Conservation (phyloP, 768 basidiomycete genomes). For the Auricularia auricula-judae region DNA sequence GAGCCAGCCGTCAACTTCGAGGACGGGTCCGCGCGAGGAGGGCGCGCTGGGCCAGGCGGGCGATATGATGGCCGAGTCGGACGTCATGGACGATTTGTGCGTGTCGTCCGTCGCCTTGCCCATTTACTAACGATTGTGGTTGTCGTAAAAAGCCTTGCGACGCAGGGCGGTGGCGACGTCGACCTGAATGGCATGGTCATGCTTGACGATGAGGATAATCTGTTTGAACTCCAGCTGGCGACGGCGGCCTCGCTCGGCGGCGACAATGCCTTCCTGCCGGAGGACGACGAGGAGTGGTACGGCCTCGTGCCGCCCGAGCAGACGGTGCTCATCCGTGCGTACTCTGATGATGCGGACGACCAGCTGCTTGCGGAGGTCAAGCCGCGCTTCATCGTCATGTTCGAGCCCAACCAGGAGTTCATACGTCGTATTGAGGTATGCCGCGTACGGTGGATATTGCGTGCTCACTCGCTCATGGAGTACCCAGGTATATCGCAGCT, state of each 20-base stretch:
- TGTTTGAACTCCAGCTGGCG: background rate
- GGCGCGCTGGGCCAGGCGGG: slow-evolving; percentile 14
- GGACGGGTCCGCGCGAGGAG: background rate
- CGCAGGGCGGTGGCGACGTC: background rate
- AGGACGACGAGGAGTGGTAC: slow-evolving; percentile 56
- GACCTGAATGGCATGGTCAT: background rate
- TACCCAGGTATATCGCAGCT: slow-evolving; percentile 70
- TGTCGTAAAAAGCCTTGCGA: background rate
- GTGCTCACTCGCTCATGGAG: background rate
- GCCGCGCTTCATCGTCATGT: slow-evolving; percentile 91
- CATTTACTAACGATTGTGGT: background rate
- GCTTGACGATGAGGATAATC: background rate
- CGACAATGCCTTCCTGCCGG: slow-evolving; percentile 24
- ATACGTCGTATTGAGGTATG: slow-evolving; percentile 79
- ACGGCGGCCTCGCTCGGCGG: slow-evolving; percentile 24
- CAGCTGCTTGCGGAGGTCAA: slow-evolving; percentile 73
- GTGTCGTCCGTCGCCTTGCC: slow-evolving; percentile 14
- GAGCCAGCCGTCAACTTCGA: background rate
- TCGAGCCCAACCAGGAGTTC: slow-evolving; percentile 89
- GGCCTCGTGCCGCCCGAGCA: slow-evolving; percentile 71
- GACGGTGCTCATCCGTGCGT: slow-evolving; percentile 76
- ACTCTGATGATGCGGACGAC: slow-evolving; percentile 90
- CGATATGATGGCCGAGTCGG: slow-evolving; percentile 34
- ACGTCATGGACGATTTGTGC: slow-evolving; percentile 49
- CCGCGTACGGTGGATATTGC: slow-evolving; percentile 9